Conservation (phyloP, 345 rosid genomes). For the Rhodomyrtus tomentosa region DNA sequence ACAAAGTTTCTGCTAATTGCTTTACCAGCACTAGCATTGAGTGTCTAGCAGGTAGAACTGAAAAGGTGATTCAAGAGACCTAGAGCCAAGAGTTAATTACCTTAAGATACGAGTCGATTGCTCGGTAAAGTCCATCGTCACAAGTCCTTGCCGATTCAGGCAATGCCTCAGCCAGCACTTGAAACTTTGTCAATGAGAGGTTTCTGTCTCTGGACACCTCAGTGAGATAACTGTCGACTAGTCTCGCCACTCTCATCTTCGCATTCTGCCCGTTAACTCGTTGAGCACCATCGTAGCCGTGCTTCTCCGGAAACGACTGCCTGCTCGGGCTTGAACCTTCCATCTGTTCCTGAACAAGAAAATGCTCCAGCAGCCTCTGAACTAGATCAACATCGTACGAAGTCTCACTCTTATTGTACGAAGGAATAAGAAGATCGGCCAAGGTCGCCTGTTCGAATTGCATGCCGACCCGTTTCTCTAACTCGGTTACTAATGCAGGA, state of each 20-base stretch:
- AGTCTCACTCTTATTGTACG: slow-evolving; percentile 54
- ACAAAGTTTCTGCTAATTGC: background rate
- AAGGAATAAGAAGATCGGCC: slow-evolving; percentile 76
- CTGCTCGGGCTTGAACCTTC: slow-evolving; percentile 73
- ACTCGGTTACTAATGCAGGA: slow-evolving; percentile 78
- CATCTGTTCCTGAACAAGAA: slow-evolving; percentile 82
- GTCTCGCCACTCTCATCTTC: slow-evolving; percentile 93
- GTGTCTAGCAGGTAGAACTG: background rate
- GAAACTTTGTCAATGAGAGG: slow-evolving; percentile 80
- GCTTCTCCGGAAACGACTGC: slow-evolving; percentile 47
- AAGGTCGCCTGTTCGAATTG: slow-evolving; percentile 88
- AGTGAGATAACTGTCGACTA: slow-evolving; percentile 92
- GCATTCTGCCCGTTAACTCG: slow-evolving; percentile 46
- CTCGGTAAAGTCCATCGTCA: slow-evolving; percentile 96
- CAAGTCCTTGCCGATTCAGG: slow-evolving; percentile 96
- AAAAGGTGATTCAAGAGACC: background rate
- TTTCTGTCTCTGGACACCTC: slow-evolving; percentile 94
- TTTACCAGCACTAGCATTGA: background rate
- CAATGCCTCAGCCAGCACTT: slow-evolving; percentile 89
- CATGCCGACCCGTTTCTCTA: slow-evolving; percentile 95
- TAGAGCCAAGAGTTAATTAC: slow-evolving; percentile 6
- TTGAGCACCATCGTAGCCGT: slow-evolving; percentile 36
- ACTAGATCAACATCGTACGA: slow-evolving; percentile 84
- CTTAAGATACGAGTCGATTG: slow-evolving; percentile 86
- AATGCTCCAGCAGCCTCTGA: slow-evolving; percentile 90